These are phyloP conservation scores for Coemansia aciculifera DNA, from an alignment of 192 early-diverging fungal genomes.

Conservation along the genomic window DNA sequence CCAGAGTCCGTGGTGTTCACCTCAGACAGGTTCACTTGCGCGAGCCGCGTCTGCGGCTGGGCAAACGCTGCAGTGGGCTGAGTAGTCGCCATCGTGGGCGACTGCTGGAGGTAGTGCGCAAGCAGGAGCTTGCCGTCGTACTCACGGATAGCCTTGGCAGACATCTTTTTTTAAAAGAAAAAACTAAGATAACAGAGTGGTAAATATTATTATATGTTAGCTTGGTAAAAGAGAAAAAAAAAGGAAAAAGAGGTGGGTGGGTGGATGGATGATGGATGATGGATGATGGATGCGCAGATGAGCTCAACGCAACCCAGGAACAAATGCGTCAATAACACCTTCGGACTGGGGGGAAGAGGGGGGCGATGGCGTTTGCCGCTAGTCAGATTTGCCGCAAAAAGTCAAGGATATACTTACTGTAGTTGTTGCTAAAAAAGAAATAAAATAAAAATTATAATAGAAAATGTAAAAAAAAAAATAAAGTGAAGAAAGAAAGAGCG, in stretches of 20 bases:
- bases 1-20: constrained; percentile 50
- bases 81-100: constrained; percentile 61
- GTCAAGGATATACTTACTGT: neutral
- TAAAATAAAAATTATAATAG: neutral
- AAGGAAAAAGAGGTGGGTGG: constrained; percentile 1
- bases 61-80: constrained; percentile 63
- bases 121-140: constrained; percentile 98
- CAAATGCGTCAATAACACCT: constrained; percentile 5
- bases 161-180: constrained; percentile 60
- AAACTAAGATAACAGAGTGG: neutral
- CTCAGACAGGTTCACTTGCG: constrained; percentile 70
- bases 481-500: neutral
- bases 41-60: constrained; percentile 73
- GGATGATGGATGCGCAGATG: neutral
- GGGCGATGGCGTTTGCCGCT: no score
- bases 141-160: constrained; percentile 92
- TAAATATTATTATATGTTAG: neutral
- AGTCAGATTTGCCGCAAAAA: neutral
- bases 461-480: neutral
- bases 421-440: neutral
- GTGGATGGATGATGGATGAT: neutral
- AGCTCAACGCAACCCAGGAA: neutral
- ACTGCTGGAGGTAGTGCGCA: constrained; percentile 80
- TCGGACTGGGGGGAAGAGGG: constrained; percentile 2
- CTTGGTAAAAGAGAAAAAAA: neutral